Evolutionary conservation across 2,329 filamentous ascomycete genomes (phyloP).

Genomic region (Xylariales sp.): DNA sequence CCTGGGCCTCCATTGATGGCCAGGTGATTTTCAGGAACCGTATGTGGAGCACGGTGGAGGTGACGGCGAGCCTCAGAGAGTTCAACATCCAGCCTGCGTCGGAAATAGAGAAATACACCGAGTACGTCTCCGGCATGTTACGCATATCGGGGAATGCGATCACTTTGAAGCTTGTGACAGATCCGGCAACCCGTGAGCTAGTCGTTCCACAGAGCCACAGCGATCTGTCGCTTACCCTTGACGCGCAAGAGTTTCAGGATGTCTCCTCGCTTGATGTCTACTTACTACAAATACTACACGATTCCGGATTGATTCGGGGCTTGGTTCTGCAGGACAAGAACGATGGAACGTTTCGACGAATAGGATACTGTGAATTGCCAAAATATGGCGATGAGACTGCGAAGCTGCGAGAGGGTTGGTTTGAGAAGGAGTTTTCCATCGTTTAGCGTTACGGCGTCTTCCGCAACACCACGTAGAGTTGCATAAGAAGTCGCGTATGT

Average conservation of each 20-base stretch:
- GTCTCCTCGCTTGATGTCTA: conserved; percentile 4
- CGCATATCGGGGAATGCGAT: conserved; percentile 6
- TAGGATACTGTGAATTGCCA: conserved; percentile 12
- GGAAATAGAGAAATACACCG: conserved; percentile 5
- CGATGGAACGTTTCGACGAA: conserved; percentile 3
- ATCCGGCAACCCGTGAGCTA: conserved; percentile 4
- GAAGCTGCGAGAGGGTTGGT: conserved; percentile 3
- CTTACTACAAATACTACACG: conserved; percentile 8
- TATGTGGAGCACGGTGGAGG: conserved; percentile 3
- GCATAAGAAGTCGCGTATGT: too few species aligned
- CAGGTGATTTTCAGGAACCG: conserved; percentile 14
- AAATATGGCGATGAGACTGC: conserved; percentile 1
- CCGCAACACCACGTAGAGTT: too few species aligned
- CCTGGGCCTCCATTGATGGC: conserved; percentile 12
- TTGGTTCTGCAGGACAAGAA: conserved; percentile 11
- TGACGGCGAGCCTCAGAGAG: conserved; percentile 3
- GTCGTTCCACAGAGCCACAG: conserved; percentile 4
- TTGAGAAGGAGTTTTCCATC: conserved; percentile 9
- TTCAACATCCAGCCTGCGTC: conserved; percentile 4
- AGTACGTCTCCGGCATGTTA: conserved; percentile 4
- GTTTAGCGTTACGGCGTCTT: not conserved
- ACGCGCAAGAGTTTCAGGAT: conserved; percentile 12
- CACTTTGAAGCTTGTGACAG: not conserved
- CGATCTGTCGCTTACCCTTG: not conserved
- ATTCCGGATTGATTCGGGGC: conserved; percentile 7